A percentile compares a stretch with the other conserved stretches of the same genome.
Conservation (phyloP, 2,329 filamentous ascomycete species). For the Penicillium sp. region DNA sequence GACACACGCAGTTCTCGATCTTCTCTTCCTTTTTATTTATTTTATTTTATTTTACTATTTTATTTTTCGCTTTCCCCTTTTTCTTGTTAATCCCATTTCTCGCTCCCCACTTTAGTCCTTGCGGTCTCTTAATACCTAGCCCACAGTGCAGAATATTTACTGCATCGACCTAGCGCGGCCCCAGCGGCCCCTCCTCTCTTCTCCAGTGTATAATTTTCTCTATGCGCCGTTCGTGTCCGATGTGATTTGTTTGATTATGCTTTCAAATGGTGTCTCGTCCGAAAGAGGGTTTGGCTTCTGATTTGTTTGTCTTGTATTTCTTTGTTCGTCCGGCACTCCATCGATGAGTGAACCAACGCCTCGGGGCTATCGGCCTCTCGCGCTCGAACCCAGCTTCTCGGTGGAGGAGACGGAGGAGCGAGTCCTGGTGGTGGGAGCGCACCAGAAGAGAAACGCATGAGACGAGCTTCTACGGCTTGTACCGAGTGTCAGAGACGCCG, state of each 20-base stretch:
- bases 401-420: constrained; percentile 14
- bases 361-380: constrained; percentile 34
- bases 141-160: constrained; percentile 6
- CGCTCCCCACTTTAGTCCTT: neutral
- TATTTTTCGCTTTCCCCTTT: neutral
- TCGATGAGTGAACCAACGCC: constrained; percentile 32
- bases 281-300: constrained; percentile 1
- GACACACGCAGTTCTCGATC: constrained; percentile 12
- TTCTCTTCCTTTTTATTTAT: constrained; percentile 2
- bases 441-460: constrained; percentile 35
- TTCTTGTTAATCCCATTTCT: neutral
- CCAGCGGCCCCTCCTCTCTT: constrained; percentile 3
- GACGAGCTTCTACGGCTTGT: constrained; percentile 40
- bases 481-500: constrained; percentile 40
- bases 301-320: neutral
- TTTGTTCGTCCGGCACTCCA: neutral
- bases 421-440: constrained; percentile 14
- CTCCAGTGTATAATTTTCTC: constrained; percentile 7
- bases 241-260: constrained; percentile 7
- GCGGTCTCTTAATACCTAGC: neutral
- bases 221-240: neutral
- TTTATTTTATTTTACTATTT: constrained; percentile 1
- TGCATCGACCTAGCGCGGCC: constrained; percentile 1
- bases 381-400: constrained; percentile 25
- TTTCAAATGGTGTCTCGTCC: constrained; percentile 5